A percentile compares a stretch with the other conserved stretches of the same genome.
These are phyloP conservation scores for Acer negundo DNA, from an alignment of 345 rosid genomes.

Conservation along the genomic window DNA sequence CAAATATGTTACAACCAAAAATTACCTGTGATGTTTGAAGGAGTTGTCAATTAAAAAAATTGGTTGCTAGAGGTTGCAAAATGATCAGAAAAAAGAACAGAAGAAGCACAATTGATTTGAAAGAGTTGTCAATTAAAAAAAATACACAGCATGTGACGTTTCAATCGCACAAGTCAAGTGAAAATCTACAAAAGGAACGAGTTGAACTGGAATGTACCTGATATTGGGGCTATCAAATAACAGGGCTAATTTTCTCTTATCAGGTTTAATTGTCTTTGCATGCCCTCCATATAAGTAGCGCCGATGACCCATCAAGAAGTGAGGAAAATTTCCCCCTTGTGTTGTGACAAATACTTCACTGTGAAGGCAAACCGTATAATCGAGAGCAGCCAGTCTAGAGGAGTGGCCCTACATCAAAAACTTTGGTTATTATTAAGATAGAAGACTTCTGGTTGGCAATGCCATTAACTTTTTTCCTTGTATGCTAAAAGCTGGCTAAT, in stretches of 20 bases:
- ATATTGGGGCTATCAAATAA: slow-evolving; percentile 77
- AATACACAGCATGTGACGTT: neutral
- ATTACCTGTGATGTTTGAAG: too few species aligned
- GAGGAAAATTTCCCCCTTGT: slow-evolving; percentile 99
- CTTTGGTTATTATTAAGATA: slow-evolving; percentile 21
- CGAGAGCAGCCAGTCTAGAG: slow-evolving; percentile 95
- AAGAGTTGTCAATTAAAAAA: neutral
- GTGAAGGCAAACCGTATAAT: slow-evolving; percentile 89
- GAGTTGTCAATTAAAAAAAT: too few species aligned
- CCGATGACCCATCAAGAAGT: slow-evolving; percentile 93
- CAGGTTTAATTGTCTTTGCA: slow-evolving; percentile 86
- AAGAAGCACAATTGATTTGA: neutral
- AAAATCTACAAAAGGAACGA: neutral
- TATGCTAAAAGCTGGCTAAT: neutral
- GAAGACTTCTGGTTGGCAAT: neutral
- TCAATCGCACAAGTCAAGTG: neutral
- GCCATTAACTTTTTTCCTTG: neutral
- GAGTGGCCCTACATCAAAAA: slow-evolving; percentile 69
- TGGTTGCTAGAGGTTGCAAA: too few species aligned
- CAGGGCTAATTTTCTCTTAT: slow-evolving; percentile 83
- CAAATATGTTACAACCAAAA: neutral
- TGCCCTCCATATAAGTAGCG: slow-evolving; percentile 91
- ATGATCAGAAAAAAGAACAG: too few species aligned
- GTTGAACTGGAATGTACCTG: slow-evolving; percentile 40
- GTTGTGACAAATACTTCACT: slow-evolving; percentile 96